Evolutionary conservation across 2,329 filamentous ascomycete species (phyloP).

Genomic region (Aspergillus fructus): DNA sequence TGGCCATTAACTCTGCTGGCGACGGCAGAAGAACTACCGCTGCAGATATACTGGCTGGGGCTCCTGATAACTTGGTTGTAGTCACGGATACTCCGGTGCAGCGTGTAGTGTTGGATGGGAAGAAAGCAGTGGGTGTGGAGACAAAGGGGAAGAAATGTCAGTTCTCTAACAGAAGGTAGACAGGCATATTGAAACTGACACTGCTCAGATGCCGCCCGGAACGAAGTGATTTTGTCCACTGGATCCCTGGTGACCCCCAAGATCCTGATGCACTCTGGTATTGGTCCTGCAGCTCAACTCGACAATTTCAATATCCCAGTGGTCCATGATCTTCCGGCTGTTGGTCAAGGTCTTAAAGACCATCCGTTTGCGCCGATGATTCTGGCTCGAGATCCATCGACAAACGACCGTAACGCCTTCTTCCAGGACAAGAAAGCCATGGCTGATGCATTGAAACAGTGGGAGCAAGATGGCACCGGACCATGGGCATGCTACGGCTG

Average conservation of each 20-base stretch:
- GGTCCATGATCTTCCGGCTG: constrained; percentile 18
- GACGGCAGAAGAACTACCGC: too few relatives aligned
- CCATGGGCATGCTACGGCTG: constrained; percentile 42
- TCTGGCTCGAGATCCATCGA: constrained; percentile 42
- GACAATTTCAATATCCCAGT: background rate
- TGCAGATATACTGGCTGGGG: too few relatives aligned
- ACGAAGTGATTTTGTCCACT: background rate
- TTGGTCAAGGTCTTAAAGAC: constrained; percentile 37
- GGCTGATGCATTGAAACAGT: constrained; percentile 50
- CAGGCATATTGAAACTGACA: too few relatives aligned
- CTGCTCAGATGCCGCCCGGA: background rate
- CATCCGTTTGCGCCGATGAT: background rate
- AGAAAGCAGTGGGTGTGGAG: too few relatives aligned
- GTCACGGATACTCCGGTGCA: too few relatives aligned
- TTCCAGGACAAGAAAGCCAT: constrained; percentile 44
- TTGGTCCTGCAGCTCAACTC: background rate
- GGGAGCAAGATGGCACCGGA: constrained; percentile 44
- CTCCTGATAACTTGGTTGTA: too few relatives aligned
- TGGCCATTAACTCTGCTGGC: too few relatives aligned
- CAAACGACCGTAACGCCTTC: constrained; percentile 47
- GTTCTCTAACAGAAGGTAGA: too few relatives aligned
- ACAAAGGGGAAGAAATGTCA: too few relatives aligned
- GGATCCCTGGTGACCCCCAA: background rate
- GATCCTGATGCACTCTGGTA: background rate
- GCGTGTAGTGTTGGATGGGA: too few relatives aligned